Conservation (phyloP, 139 green algal genomes). For the Chlorella sp. region DNA sequence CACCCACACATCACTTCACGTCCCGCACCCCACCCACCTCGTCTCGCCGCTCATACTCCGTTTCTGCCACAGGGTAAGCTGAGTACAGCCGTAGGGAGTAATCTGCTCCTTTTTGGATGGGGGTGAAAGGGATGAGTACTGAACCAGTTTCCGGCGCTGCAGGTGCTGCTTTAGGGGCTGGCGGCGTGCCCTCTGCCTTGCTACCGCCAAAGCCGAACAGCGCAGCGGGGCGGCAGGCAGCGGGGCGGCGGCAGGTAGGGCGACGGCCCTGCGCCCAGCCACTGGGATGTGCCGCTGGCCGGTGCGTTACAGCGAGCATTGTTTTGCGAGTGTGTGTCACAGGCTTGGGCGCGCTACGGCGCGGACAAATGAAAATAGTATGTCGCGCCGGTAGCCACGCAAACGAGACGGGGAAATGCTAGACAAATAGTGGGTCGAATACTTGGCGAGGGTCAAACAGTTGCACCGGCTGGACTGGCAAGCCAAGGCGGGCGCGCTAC, state of each 20-base stretch:
- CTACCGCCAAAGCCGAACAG: slow-evolving; percentile 32
- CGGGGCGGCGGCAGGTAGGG: neutral
- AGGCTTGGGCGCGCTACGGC: too few species aligned
- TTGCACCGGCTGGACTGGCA: too few species aligned
- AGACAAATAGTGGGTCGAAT: too few species aligned
- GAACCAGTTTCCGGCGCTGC: neutral
- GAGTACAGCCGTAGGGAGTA: slow-evolving; percentile 22
- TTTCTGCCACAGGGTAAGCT: slow-evolving; percentile 62
- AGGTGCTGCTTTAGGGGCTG: neutral
- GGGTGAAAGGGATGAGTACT: slow-evolving; percentile 34
- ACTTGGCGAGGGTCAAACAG: too few species aligned
- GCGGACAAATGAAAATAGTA: too few species aligned
- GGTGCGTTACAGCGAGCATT: too few species aligned
- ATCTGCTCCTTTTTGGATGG: slow-evolving; percentile 27
- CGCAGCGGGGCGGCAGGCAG: neutral
- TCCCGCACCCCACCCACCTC: neutral
- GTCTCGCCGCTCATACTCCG: slow-evolving; percentile 56
- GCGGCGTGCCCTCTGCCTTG: neutral
- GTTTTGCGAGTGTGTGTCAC: too few species aligned
- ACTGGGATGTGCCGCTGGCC: too few species aligned
- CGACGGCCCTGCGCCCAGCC: neutral
- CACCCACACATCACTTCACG: too few species aligned
- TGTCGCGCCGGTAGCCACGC: too few species aligned
- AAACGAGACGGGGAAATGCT: too few species aligned
- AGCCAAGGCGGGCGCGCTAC: too few species aligned